Evolutionary conservation across 805 yeast genomes (phyloP), one percentile per base, ranked within the genome.

Genomic region (Spathaspora passalidarum): DNA sequence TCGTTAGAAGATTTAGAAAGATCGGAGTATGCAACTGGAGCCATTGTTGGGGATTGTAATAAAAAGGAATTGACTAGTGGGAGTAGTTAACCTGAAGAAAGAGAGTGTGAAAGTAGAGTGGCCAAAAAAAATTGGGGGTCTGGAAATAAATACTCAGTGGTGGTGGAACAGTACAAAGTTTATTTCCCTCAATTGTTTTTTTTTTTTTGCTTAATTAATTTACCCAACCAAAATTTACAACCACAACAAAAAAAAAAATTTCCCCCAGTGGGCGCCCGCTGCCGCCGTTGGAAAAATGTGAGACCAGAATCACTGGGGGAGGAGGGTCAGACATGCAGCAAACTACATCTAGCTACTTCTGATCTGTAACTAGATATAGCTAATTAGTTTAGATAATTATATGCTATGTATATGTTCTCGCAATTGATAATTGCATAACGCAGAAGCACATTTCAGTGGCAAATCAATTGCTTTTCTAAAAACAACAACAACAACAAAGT

Each of bases 1-100:
- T 85, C 94, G 78, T 90, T 91, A 74, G 96, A 79, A 67, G 88
- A 81, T 78, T 90, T 91, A 67, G 95, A 84, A 64, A 94, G 86
- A 73, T 91, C 97, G 56, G 96, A 81, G 81, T 84, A 92, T 65
- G 92, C 88, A 62, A 94, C 89, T 58, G 94, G 94, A 44, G 73
- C 71, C 73, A 68, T 68, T 60, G 51, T 58, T 26, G 11, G 10
- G 8, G 25, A 7, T 22, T 26, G 20, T 2, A 13, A n/a, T 22
- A 3, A n/a, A 38, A 23, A 35, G 32, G 3, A 17, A 38, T n/a
- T 20, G 17, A 25, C 19, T 21, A 43, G 18, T n/a, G n/a, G 6
- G 4, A 21, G 14, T 39, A 39, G 47, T 44, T 44, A 21, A 6
- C 29, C n/a, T 22, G 26, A 32, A 43, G 16, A 21, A 19, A 36